A percentile compares a stretch with the other conserved stretches of the same genome.
phyloP scores from a whole-genome alignment of 352 stramenopile genomes.

The Globisporangium ultimum region DNA sequence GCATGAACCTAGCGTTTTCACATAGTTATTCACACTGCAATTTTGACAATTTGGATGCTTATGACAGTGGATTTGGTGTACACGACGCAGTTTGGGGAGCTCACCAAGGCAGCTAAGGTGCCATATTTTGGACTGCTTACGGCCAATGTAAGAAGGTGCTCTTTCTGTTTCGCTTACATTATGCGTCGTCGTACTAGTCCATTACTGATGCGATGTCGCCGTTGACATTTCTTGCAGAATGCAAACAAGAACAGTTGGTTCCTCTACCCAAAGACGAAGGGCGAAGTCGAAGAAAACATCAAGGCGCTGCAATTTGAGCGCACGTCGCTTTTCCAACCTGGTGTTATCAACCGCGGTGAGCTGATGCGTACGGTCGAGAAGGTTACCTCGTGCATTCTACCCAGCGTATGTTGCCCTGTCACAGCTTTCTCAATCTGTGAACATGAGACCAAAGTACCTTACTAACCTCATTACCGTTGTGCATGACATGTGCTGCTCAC shows the following conservation, averaged over 20 bases:
- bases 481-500: too few relatives aligned
- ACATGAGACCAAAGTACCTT: too few relatives aligned
- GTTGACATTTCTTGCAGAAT: constrained; percentile 14
- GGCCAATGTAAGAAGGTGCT: constrained; percentile 46
- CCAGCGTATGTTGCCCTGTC: constrained; percentile 31
- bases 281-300: constrained; percentile 62
- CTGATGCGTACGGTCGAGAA: constrained; percentile 51
- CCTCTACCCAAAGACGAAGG: constrained; percentile 76
- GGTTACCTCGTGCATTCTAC: constrained; percentile 42
- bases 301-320: constrained; percentile 46
- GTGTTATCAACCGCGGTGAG: constrained; percentile 54
- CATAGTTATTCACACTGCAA: background rate
- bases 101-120: constrained; percentile 36
- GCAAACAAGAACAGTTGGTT: constrained; percentile 77
- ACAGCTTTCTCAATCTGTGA: background rate
- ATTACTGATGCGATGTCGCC: background rate
- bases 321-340: constrained; percentile 55
- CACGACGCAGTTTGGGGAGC: constrained; percentile 45
- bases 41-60: too few relatives aligned
- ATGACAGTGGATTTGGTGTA: constrained; percentile 76
- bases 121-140: constrained; percentile 73
- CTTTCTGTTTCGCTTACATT: too few relatives aligned
- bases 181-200: background rate
- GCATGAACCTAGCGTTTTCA: too few relatives aligned
- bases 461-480: too few relatives aligned